Evolutionary conservation across 305 asterid genomes (phyloP).

Genomic region (Fraxinus nigra): DNA sequence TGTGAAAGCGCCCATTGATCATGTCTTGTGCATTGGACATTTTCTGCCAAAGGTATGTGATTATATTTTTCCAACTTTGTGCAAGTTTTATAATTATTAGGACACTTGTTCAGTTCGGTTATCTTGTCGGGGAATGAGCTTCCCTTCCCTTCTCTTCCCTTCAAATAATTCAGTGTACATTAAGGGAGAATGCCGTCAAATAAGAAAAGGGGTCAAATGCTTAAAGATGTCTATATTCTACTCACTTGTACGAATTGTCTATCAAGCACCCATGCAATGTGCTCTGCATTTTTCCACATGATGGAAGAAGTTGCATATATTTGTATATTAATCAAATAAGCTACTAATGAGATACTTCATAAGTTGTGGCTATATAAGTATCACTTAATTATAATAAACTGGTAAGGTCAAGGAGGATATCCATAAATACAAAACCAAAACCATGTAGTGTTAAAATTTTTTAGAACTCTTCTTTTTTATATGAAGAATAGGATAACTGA

Average conservation of each 20-base stretch:
- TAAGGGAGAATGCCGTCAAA: neutral
- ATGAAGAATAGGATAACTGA: neutral
- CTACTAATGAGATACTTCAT: neutral
- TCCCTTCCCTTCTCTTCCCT: neutral
- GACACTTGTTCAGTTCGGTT: neutral
- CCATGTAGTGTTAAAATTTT: neutral
- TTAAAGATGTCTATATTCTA: neutral
- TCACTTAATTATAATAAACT: neutral
- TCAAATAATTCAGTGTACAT: neutral
- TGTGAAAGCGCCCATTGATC: conserved; percentile 68
- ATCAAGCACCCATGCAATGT: too few species aligned
- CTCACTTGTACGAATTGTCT: neutral
- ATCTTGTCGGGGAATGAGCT: neutral
- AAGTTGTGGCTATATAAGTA: neutral
- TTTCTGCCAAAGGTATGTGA: conserved; percentile 72
- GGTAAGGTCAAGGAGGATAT: neutral
- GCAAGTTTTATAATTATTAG: neutral
- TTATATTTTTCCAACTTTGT: neutral
- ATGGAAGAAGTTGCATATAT: neutral
- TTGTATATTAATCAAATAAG: neutral
- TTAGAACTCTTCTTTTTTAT: neutral
- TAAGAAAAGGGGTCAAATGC: neutral
- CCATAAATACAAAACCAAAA: neutral
- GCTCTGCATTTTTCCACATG: too few species aligned
- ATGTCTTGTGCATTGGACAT: conserved; percentile 78